Percentiles rank a stretch among this genome's conserved stretches.
Evolutionary conservation across 306 rosid genomes (phyloP).

Genomic region (Prunus mira): DNA sequence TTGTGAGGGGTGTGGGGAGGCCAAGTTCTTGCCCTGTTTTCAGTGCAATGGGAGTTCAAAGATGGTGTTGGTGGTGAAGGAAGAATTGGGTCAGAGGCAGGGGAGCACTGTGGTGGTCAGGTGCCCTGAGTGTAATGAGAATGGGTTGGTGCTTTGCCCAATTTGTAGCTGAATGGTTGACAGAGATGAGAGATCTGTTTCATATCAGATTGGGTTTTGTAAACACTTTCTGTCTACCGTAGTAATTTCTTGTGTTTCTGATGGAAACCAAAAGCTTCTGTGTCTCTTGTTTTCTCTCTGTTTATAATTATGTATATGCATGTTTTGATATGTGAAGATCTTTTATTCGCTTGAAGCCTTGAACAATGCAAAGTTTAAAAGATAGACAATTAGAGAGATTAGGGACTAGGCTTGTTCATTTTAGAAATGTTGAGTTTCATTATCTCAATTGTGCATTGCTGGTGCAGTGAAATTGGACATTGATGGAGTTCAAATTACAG

Average conservation of each 20-base stretch:
- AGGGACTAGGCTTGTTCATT: background rate
- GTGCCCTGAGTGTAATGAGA: slow-evolving; percentile 78
- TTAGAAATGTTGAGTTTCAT: background rate
- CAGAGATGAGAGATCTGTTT: background rate
- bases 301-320: background rate
- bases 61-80: slow-evolving; percentile 36
- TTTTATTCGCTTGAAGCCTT: background rate
- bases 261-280: slow-evolving; percentile 5
- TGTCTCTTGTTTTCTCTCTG: background rate
- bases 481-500: background rate
- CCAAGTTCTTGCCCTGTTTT: slow-evolving; percentile 75
- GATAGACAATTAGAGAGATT: background rate
- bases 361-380: background rate
- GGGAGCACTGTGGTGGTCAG: slow-evolving; percentile 40
- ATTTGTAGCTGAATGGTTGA: slow-evolving; percentile 51
- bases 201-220: slow-evolving; percentile 2
- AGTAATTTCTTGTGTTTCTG: slow-evolving; percentile 9
- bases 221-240: background rate
- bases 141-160: slow-evolving; percentile 83
- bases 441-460: background rate
- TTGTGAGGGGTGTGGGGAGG: slow-evolving; percentile 84
- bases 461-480: background rate
- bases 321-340: background rate
- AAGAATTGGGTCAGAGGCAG: slow-evolving; percentile 28
- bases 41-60: slow-evolving; percentile 82